Base-by-base conservation (phyloP, 257 asterid genomes). In the Nicotiana obtusifolia region DNA sequence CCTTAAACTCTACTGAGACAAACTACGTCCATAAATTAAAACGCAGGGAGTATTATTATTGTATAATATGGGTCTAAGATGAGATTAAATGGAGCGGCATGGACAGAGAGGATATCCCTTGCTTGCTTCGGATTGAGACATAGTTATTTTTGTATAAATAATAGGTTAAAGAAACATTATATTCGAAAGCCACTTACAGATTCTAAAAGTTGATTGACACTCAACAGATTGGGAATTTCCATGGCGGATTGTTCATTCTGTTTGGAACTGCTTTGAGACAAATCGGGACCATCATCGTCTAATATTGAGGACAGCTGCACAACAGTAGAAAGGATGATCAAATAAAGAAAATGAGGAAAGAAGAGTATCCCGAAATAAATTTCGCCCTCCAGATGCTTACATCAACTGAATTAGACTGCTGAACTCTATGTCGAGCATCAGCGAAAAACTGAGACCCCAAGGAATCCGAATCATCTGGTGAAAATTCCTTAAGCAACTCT, bases 121-220 rank as follows among this genome's bases (percentile, higher is more conserved):
- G 22, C 35, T 69, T 41, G 78, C 33, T 41, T 69, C 13, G 33
- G 9, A 69, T 4, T 69, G 20, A 20, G n/a, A 11, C 2, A 2
- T 41, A 3, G 78, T 41, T 41, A 57, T 41, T 69, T 69, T 69
- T 69, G 13, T 17, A 22, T 19, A 54, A 64, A 14, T 28, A 16
- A 64, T n/a, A 2, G 44, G 64, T 64, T 31, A 37, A 22, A 53
- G 6, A 66, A 49, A n/a, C 31, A 44, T 65, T 24, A 59, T 69
- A 47, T 64, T 56, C 65, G 79, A 60, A 15, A 86, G 80, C 57
- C 82, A 89, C 99, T 90, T 89, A 95, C 99, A 33, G 98, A 94
- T 87, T 94, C 98, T 26, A 96, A 89, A 83, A 96, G 98, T 85
- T 96, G 98, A 83, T 94, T 91, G 26, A 94, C 98, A 6, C 93